Base-by-base conservation (phyloP, 441 rosid genomes). In the Eugenia klotzschiana region DNA sequence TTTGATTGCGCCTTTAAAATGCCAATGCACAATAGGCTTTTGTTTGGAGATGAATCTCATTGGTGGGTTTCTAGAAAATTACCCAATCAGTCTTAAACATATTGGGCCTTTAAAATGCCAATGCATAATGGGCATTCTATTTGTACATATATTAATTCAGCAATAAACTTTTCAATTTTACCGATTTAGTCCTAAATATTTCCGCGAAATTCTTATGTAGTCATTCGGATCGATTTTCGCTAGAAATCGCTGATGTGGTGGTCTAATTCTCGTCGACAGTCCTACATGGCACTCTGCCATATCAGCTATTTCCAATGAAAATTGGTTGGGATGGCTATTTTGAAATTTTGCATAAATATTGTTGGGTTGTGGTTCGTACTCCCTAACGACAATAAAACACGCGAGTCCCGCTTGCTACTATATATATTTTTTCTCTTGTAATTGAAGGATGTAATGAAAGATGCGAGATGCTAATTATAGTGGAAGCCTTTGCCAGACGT, bases 261-360 rank as follows among this genome's bases (percentile, higher is more conserved):
- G 3, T 13, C 3, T 3, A 55, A 12, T n/a, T 5, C 5, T n/a
- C 0, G 0, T 0, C 16, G 0, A 0, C 15, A 3, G 0, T 55
- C 60, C 13, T 55, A 55, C 1, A 26, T 11, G 29, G 16, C 29
- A 55, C 14, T 0, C 14, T 6, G 7, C 15, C 0, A 55, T n/a
- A 14, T n/a, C 6, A n/a, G 14, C 3, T 1, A 55, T 55, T 55
- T 55, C 7, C 5, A 1, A 3, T 0, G 3, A 55, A 55, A 55
- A 55, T 55, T 6, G 2, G 1, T 0, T 1, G 0, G 12, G 25
- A n/a, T 5, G 3, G 12, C 7, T 55, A 0, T 2, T n/a, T 55
- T 55, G 4, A 2, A n/a, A n/a, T 55, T 55, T 55, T 8, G 0
- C 1, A 37, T 6, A 37, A 37, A 37, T 37, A 37, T 37, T 37